Conservation (phyloP, 257 asterid species). For the Nicotiana noctiflora region DNA sequence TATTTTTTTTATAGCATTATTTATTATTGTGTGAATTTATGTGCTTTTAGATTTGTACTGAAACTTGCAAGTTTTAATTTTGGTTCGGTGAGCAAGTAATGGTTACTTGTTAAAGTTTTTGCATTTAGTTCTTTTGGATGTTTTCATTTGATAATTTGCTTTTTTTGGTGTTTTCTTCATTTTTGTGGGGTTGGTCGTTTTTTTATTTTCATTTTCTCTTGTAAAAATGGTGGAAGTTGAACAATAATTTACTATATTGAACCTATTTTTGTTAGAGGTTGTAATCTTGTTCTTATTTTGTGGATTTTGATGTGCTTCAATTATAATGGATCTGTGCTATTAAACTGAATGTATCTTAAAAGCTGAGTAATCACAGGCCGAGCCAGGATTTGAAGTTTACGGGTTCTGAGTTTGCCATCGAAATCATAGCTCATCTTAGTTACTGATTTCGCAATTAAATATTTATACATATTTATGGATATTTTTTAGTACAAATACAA, state of each 20-base stretch:
- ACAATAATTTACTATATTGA: background rate
- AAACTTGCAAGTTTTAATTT: background rate
- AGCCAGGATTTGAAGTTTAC: no score
- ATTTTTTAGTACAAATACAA: no score
- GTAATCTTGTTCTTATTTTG: background rate
- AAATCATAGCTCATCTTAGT: no score
- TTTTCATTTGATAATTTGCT: background rate
- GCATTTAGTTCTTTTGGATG: background rate
- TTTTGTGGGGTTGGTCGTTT: background rate
- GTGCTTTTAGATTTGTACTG: conserved; percentile 4
- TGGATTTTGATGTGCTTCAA: background rate
- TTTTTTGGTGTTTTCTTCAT: background rate
- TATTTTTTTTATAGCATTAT: background rate
- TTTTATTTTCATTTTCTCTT: background rate
- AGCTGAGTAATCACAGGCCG: background rate
- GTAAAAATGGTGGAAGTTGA: background rate
- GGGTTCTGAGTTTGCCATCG: no score
- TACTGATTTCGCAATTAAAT: no score
- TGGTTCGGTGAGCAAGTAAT: background rate
- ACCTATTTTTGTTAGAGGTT: background rate
- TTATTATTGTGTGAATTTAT: background rate
- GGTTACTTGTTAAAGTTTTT: background rate
- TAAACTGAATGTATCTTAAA: background rate
- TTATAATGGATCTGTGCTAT: background rate
- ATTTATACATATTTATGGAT: no score